Conservation (phyloP, 2,329 filamentous ascomycete genomes). For the Aspergillus tanneri region DNA sequence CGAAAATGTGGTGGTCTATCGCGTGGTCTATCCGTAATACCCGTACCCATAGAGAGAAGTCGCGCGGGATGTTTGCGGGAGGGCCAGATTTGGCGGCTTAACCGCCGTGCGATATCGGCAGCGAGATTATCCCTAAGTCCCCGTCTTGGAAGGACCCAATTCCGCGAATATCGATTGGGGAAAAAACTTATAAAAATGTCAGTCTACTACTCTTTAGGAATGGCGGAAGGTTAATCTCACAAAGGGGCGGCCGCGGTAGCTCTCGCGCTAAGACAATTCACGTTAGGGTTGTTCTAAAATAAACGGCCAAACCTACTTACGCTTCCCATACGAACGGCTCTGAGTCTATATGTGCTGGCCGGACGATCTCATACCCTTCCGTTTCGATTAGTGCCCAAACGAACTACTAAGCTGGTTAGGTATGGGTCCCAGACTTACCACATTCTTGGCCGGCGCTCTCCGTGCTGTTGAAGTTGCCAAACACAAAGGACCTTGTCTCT, state of each 20-base stretch:
- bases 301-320: conserved; percentile 4
- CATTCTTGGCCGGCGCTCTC: neutral
- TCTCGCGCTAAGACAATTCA: conserved; percentile 12
- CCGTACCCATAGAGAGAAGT: conserved; percentile 17
- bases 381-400: no score
- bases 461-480: conserved; percentile 20
- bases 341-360: neutral
- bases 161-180: conserved; percentile 14
- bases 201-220: neutral
- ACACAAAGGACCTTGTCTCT: conserved; percentile 16
- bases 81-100: conserved; percentile 19
- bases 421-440: no score
- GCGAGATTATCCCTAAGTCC: conserved; percentile 10
- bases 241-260: conserved; percentile 18
- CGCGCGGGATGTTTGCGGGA: conserved; percentile 4
- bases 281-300: neutral
- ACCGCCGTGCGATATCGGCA: conserved; percentile 9
- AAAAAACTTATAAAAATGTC: conserved; percentile 20
- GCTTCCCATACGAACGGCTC: conserved; percentile 14
- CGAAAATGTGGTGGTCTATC: conserved; percentile 17
- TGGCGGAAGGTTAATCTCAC: neutral
- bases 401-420: no score
- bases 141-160: conserved; percentile 12
- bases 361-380: conserved; percentile 16
- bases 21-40: conserved; percentile 3